These are phyloP conservation scores for Parastagonospora avenae DNA, from an alignment of 2,329 filamentous ascomycete species.

Conservation along the genomic window DNA sequence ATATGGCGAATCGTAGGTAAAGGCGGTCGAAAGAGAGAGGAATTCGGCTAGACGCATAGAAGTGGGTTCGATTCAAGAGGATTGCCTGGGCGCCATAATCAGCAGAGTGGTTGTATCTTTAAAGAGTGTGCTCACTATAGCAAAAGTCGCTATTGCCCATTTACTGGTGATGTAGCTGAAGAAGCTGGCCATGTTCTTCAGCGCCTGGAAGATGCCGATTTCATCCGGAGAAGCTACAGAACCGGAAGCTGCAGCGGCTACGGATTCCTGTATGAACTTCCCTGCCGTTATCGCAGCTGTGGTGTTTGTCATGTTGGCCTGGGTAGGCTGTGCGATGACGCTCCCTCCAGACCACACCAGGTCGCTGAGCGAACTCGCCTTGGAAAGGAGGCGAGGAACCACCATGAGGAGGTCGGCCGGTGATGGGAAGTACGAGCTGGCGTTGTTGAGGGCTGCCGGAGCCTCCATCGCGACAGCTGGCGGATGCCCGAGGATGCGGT, in stretches of 20 bases:
- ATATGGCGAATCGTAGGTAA: slow-evolving; percentile 44
- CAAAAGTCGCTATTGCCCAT: slow-evolving; percentile 88
- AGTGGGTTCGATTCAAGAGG: slow-evolving; percentile 86
- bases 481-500: slow-evolving; percentile 13
- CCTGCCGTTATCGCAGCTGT: slow-evolving; percentile 45
- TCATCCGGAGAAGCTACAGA: slow-evolving; percentile 35
- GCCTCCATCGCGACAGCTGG: slow-evolving; percentile 26
- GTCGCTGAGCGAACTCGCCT: slow-evolving; percentile 68
- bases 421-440: slow-evolving; percentile 57
- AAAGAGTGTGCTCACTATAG: slow-evolving; percentile 60
- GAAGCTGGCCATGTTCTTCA: slow-evolving; percentile 78
- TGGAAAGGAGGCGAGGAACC: slow-evolving; percentile 72
- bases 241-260: slow-evolving; percentile 49
- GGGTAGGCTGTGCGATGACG: slow-evolving; percentile 65
- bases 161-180: slow-evolving; percentile 72
- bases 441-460: slow-evolving; percentile 35
- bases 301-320: slow-evolving; percentile 48
- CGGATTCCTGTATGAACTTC: slow-evolving; percentile 51
- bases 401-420: slow-evolving; percentile 71
- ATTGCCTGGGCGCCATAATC: slow-evolving; percentile 63
- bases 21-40: slow-evolving; percentile 78
- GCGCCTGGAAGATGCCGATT: slow-evolving; percentile 54
- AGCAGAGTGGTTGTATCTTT: neutral
- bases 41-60: slow-evolving; percentile 87
- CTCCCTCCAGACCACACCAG: slow-evolving; percentile 61